Percentiles rank a stretch among this genome's conserved stretches.
These are phyloP conservation scores for Phoenix dactylifera DNA, from an alignment of 176 grass and related monocot species.

Conservation along the genomic window DNA sequence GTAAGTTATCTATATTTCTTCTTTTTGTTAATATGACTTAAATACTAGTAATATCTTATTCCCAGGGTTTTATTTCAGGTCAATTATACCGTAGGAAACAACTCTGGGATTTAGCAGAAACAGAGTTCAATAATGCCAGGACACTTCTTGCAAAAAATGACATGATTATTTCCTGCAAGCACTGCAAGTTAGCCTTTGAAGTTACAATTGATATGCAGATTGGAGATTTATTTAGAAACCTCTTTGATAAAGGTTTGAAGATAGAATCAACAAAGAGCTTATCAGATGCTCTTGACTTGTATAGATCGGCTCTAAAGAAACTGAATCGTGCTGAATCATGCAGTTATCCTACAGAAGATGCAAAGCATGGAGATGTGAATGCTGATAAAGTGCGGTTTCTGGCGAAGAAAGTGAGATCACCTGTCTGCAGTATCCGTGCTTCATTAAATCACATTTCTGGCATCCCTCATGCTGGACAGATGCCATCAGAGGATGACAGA, in stretches of 20 bases:
- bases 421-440: slow-evolving; percentile 33
- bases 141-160: slow-evolving; percentile 36
- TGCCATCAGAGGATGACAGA: slow-evolving; percentile 9
- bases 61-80: slow-evolving; percentile 39
- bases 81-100: slow-evolving; percentile 65
- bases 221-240: slow-evolving; percentile 55
- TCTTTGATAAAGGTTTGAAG: slow-evolving; percentile 40
- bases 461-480: neutral
- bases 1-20: slow-evolving; percentile 2
- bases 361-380: slow-evolving; percentile 1
- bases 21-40: slow-evolving; percentile 4
- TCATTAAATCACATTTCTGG: slow-evolving; percentile 15
- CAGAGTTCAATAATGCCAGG: slow-evolving; percentile 48
- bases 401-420: slow-evolving; percentile 14
- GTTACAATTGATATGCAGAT: slow-evolving; percentile 52
- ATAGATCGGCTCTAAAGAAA: slow-evolving; percentile 53
- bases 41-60: no score
- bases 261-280: slow-evolving; percentile 27
- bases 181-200: slow-evolving; percentile 43
- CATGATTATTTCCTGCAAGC: slow-evolving; percentile 42
- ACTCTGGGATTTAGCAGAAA: slow-evolving; percentile 42
- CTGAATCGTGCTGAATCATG: slow-evolving; percentile 20
- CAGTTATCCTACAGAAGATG: neutral
- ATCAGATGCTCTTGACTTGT: slow-evolving; percentile 46
- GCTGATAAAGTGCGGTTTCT: slow-evolving; percentile 4